phyloP scores from a whole-genome alignment of 345 rosid species.

The Rubroshorea leprosula region DNA sequence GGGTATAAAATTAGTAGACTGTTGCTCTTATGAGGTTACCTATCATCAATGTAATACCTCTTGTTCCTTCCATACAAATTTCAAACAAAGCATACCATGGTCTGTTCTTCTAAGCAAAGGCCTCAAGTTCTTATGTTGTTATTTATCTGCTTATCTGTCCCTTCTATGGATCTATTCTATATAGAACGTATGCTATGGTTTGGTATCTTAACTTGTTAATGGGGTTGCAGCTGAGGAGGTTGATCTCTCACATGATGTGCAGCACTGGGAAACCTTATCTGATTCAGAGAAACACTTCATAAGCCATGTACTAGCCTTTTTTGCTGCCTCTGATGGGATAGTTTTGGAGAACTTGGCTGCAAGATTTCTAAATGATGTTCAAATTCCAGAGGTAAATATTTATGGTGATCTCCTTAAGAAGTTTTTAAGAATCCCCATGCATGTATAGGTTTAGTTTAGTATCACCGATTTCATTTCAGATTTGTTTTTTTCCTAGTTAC shows the following conservation, averaged over 20 bases:
- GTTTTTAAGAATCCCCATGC: neutral
- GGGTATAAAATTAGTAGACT: neutral
- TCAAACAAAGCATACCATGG: too few species aligned
- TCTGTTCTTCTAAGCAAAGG: too few species aligned
- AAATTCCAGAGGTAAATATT: constrained; percentile 68
- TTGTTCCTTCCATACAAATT: too few species aligned
- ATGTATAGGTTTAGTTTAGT: neutral
- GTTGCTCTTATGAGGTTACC: neutral
- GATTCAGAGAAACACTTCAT: constrained; percentile 72
- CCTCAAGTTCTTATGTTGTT: too few species aligned
- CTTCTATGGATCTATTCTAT: neutral
- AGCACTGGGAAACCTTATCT: constrained; percentile 63
- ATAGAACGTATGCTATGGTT: neutral
- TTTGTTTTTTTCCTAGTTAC: neutral
- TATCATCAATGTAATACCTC: too few species aligned
- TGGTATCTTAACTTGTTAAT: constrained; percentile 5
- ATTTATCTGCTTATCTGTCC: too few species aligned
- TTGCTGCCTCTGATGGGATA: constrained; percentile 93
- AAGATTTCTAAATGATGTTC: constrained; percentile 79
- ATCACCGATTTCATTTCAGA: neutral
- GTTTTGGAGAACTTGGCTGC: constrained; percentile 88
- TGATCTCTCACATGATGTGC: constrained; percentile 78
- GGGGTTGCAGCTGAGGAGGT: constrained; percentile 79
- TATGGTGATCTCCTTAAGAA: neutral
- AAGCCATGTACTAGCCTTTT: constrained; percentile 78